phyloP scores from a whole-genome alignment of 768 basidiomycete species.

The Auriscalpium microsporum region DNA sequence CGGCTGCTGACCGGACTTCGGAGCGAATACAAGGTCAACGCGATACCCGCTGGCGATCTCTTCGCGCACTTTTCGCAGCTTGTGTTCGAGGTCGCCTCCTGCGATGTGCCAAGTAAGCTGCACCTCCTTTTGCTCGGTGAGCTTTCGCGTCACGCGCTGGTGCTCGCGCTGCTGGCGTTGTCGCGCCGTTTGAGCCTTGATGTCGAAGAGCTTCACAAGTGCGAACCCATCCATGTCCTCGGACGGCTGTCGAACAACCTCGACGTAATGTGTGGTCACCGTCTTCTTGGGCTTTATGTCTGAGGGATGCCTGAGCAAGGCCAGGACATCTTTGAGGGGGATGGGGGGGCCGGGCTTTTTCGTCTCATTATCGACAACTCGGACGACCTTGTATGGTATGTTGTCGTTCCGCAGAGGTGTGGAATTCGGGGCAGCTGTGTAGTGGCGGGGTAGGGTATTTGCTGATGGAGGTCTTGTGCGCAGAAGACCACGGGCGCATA shows the following conservation, averaged over 20 bases:
- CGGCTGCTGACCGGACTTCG: constrained; percentile 18
- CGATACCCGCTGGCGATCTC: constrained; percentile 22
- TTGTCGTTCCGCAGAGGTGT: neutral
- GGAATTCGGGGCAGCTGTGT: too few species aligned
- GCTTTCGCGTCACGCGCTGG: constrained; percentile 4
- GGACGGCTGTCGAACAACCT: constrained; percentile 13
- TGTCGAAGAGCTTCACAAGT: constrained; percentile 10
- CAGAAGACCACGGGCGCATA: too few species aligned
- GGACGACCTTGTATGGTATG: constrained; percentile 11
- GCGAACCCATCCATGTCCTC: constrained; percentile 10
- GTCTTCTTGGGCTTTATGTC: neutral
- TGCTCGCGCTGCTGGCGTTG: constrained; percentile 6
- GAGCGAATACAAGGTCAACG: constrained; percentile 23
- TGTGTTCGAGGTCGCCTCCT: constrained; percentile 27
- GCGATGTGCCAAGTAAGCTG: constrained; percentile 30
- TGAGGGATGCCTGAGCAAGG: constrained; percentile 1
- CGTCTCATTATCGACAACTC: constrained; percentile 14
- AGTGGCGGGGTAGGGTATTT: too few species aligned
- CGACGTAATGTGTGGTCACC: constrained; percentile 5
- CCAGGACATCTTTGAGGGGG: constrained; percentile 6
- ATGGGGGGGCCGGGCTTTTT: constrained; percentile 7
- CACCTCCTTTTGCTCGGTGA: constrained; percentile 25
- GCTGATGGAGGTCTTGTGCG: too few species aligned
- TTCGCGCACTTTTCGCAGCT: constrained; percentile 25
- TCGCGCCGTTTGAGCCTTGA: constrained; percentile 3